Conservation (phyloP, 441 rosid species). For the Corymbia citriodora region DNA sequence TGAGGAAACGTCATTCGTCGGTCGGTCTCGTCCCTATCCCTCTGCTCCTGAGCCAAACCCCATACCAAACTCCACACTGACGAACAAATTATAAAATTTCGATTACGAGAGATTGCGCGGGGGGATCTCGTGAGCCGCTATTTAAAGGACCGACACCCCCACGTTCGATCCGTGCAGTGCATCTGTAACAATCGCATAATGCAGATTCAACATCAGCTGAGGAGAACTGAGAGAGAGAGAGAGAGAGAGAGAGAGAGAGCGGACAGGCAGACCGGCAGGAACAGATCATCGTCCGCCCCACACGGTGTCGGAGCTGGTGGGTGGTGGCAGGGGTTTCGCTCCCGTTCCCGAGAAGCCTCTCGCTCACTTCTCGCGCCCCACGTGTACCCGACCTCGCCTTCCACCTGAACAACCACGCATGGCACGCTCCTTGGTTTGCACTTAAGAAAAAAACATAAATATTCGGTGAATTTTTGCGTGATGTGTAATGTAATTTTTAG, state of each 20-base stretch:
- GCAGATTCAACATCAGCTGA: background rate
- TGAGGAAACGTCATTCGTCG: background rate
- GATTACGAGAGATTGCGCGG: background rate
- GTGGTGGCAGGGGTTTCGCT: background rate
- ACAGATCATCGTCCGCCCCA: background rate
- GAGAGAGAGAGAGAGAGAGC: background rate
- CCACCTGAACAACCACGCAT: background rate
- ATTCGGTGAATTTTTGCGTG: background rate
- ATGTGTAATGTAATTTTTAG: rapidly evolving
- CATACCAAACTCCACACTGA: background rate
- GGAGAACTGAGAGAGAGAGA: background rate
- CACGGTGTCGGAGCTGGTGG: background rate
- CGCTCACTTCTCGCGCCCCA: background rate
- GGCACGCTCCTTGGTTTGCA: background rate
- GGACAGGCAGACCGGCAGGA: background rate
- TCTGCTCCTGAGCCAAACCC: background rate
- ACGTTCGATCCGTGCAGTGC: background rate
- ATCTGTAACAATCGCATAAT: background rate
- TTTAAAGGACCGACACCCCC: background rate
- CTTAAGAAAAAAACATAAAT: no score
- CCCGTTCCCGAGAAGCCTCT: background rate
- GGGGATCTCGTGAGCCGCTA: background rate
- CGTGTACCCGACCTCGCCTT: background rate
- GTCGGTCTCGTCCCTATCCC: background rate
- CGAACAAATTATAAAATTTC: background rate